These are phyloP conservation scores for Cafeteria roenbergensis DNA, from an alignment of 108 stramenopile genomes.

Conservation along the genomic window DNA sequence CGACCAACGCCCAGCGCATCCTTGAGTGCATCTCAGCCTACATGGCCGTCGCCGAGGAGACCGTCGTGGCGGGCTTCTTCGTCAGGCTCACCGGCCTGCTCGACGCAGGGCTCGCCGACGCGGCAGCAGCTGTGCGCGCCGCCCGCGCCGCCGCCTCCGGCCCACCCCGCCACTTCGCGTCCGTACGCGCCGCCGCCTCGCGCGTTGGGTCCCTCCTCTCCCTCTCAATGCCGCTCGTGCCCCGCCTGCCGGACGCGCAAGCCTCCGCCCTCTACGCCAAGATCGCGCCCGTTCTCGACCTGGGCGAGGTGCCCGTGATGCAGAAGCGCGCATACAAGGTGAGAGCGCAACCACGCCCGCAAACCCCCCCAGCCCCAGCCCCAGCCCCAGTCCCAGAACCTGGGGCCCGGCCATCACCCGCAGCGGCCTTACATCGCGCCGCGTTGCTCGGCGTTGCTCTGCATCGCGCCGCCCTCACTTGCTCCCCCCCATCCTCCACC, in stretches of 20 bases:
- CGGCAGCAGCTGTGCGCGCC: background rate
- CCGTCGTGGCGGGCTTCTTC: background rate
- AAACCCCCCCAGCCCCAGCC: too few relatives aligned
- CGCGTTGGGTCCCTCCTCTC: background rate
- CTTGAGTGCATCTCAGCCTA: conserved; percentile 1
- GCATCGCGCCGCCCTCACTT: too few relatives aligned
- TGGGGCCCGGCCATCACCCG: too few relatives aligned
- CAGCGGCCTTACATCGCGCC: too few relatives aligned
- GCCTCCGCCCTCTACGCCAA: background rate
- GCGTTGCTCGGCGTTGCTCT: too few relatives aligned
- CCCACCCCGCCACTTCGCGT: too few relatives aligned
- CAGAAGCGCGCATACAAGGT: conserved; percentile 10
- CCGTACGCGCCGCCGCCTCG: background rate
- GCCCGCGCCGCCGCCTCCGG: background rate
- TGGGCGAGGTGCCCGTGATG: background rate
- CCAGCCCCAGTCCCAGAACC: too few relatives aligned
- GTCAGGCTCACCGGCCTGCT: background rate
- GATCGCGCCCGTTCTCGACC: background rate
- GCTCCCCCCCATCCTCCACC: too few relatives aligned
- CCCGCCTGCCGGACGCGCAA: background rate
- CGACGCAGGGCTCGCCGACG: background rate
- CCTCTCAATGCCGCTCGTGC: background rate
- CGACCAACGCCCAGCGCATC: background rate
- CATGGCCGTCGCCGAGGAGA: background rate
- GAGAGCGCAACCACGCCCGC: too few relatives aligned